Percentiles rank a stretch among this genome's conserved stretches.
Conservation (phyloP, 441 rosid genomes). For the Gossypium trilobum region DNA sequence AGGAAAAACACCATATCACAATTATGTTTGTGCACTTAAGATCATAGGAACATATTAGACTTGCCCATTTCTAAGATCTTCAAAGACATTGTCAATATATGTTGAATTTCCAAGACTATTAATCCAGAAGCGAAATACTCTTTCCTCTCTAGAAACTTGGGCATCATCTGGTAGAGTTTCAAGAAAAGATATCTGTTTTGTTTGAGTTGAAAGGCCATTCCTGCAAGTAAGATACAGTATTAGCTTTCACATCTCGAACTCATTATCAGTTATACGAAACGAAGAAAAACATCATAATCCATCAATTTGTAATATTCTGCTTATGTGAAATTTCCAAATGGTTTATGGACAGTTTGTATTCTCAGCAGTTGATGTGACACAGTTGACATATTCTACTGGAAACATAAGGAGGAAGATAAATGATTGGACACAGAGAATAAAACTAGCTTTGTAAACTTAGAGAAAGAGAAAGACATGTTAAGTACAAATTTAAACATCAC, state of each 20-base stretch:
- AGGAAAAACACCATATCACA: not conserved
- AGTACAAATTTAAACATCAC: not conserved
- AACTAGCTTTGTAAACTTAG: not conserved
- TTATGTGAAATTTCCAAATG: not conserved
- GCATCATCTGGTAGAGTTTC: slow-evolving; percentile 57
- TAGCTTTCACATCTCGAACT: slow-evolving; percentile 11
- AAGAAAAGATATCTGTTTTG: slow-evolving; percentile 50
- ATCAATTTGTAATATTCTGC: not conserved
- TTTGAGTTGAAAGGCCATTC: slow-evolving; percentile 62
- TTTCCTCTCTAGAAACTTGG: slow-evolving; percentile 67
- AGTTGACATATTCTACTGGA: not conserved
- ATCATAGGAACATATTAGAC: slow-evolving; percentile 5
- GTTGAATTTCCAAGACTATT: slow-evolving; percentile 59
- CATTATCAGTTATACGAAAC: not conserved
- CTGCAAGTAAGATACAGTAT: slow-evolving; percentile 28
- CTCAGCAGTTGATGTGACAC: not conserved
- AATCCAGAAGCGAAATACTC: slow-evolving; percentile 69
- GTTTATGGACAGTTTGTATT: not conserved
- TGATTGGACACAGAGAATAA: not conserved
- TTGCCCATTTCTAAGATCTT: slow-evolving; percentile 72
- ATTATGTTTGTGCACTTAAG: too few species aligned
- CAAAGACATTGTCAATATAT: slow-evolving; percentile 55
- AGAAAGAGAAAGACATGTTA: not conserved
- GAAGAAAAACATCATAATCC: slow-evolving; percentile 4
- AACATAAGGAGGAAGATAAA: not conserved